Base-by-base conservation (phyloP, 139 green algal genomes). In the Chloropicon primus region DNA sequence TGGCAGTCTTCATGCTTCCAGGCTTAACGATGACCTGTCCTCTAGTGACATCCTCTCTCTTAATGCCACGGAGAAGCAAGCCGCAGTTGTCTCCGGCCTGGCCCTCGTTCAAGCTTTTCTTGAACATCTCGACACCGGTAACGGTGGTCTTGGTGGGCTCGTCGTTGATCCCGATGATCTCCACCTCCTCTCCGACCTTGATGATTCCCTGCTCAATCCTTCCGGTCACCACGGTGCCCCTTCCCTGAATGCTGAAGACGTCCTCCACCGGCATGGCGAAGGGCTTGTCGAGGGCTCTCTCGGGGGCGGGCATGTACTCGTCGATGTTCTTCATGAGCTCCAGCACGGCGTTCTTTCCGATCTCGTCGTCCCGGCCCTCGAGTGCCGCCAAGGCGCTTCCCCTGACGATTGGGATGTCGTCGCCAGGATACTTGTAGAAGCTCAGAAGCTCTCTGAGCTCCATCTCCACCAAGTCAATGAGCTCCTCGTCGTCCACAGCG, bases 401-500 rank as follows among this genome's bases (percentile, higher is more conserved):
- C 5, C 90, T 86, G 26, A 98, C 85, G 53, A 98, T 90, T 21
- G 94, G 93, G 80, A 97, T 93, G 24, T 94, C 87, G 76, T 98
- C 94, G 0, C 94, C 94, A 5, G 85, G 85, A 83, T 78, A 94
- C 89, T 96, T 97, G 91, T 99, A 99, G 84, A 98, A 98, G 79
- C 74, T 92, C 24, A 99, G 89, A 79, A 99, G 90, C 77, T 99
- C 95, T 0, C 95, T 80, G 26, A 99, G 85, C 86, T 99, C 95
- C 93, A 99, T 98, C 86, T 99, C 95, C 62, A 98, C 94, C 53
- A 99, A 88, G 74, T 99, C 95, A 22, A 97, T 82, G 29, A 99
- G 85, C 86, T 99, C 94, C 83, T 97, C 86, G 80, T 99, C 95
- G 74, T 98, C 91, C 75, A 98, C 95, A 28, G 86, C 85, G 80